A percentile compares a stretch with the other conserved stretches of the same genome.
Conservation (phyloP, 2,329 filamentous ascomycete species). For the Nemania bipapillata region DNA sequence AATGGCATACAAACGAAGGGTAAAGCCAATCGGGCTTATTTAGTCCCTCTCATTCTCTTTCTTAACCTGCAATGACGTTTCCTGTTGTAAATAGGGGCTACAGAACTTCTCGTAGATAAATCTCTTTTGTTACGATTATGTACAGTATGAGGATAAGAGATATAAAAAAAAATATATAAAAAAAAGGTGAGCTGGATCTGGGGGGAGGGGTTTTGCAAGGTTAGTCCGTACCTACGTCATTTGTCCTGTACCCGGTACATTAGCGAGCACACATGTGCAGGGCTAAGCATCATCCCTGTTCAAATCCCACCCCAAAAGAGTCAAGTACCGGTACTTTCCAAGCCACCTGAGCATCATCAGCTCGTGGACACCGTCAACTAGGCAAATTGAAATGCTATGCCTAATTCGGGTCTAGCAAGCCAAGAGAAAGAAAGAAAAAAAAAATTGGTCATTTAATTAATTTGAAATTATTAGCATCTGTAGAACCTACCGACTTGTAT, state of each 20-base stretch:
- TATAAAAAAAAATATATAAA: too few species aligned
- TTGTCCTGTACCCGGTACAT: conserved; percentile 42
- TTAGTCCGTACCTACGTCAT: conserved; percentile 42
- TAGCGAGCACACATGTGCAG: conserved; percentile 36
- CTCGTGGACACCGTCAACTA: conserved; percentile 17
- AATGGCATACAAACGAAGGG: background rate
- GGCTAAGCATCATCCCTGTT: conserved; percentile 38
- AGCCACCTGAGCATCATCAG: conserved; percentile 25
- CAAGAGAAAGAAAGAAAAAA: conserved; percentile 7
- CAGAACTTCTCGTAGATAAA: background rate
- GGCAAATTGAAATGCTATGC: conserved; percentile 18
- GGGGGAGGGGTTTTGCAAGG: conserved; percentile 34
- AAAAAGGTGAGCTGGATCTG: conserved; percentile 19
- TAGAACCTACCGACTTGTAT: conserved; percentile 11
- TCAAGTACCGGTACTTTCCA: conserved; percentile 42
- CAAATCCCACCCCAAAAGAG: conserved; percentile 28
- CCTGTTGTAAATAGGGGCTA: background rate
- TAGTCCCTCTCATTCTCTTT: background rate
- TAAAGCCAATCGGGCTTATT: background rate
- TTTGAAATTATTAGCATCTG: conserved; percentile 21
- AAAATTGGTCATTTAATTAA: conserved; percentile 8
- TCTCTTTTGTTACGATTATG: background rate
- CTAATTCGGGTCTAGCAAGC: conserved; percentile 18
- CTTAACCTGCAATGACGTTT: background rate
- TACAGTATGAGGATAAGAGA: conserved; percentile 13